Percentiles rank a stretch among this genome's conserved stretches.
These are phyloP conservation scores for Eucalyptus shirleyi DNA, from an alignment of 345 rosid genomes.

Conservation along the genomic window DNA sequence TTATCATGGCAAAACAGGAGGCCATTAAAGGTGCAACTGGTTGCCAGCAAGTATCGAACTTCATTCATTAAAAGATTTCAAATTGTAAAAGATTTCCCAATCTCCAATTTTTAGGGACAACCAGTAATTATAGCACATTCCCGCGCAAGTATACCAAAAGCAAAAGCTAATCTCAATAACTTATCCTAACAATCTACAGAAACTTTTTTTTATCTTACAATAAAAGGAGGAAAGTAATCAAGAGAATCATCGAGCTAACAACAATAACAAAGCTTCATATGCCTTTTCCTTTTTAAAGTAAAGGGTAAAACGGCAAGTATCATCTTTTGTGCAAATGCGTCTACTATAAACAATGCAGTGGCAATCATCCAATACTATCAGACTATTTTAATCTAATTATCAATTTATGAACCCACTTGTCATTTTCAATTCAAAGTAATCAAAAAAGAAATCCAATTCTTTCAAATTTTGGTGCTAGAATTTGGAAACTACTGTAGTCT, in stretches of 20 bases:
- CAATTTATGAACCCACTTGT: neutral
- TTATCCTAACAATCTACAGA: neutral
- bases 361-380: neutral
- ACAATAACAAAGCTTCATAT: neutral
- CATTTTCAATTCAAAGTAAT: neutral
- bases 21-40: neutral
- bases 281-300: neutral
- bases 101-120: neutral
- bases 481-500: neutral
- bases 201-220: neutral
- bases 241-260: neutral
- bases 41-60: neutral
- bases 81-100: neutral
- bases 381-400: neutral
- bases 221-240: neutral
- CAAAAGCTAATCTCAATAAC: neutral
- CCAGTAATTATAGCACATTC: neutral
- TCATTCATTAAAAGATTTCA: neutral
- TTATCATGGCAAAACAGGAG: neutral
- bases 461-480: neutral
- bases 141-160: neutral
- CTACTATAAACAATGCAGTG: neutral
- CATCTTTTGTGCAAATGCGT: neutral
- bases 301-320: neutral
- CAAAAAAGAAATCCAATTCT: neutral